Conservation (phyloP, 2,329 filamentous ascomycete genomes). For the Sarocladium kiliense region DNA sequence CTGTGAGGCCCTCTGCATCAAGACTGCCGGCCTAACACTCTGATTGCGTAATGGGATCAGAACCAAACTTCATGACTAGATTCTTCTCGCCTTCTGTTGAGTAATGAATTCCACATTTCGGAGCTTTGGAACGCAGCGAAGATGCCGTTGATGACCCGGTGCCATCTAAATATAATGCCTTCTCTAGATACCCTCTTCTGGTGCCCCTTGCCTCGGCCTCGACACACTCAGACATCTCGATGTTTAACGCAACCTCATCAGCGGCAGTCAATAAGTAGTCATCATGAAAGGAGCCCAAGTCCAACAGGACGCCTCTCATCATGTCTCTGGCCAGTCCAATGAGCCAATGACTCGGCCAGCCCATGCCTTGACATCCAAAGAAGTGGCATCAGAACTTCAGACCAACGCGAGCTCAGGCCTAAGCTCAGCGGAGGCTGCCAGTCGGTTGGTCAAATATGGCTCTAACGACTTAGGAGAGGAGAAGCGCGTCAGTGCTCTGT, state of each 20-base stretch:
- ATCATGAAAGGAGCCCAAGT: constrained; percentile 13
- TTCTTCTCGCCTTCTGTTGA: background rate
- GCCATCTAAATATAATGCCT: background rate
- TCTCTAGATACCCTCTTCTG: too few relatives aligned
- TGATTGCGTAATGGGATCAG: background rate
- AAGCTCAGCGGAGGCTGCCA: constrained; percentile 41
- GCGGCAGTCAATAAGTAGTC: background rate
- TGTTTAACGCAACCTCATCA: background rate
- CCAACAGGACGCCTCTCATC: constrained; percentile 17
- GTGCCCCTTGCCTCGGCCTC: background rate
- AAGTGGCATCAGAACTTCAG: constrained; percentile 47
- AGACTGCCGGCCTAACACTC: too few relatives aligned
- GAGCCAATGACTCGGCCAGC: constrained; percentile 54
- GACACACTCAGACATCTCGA: background rate
- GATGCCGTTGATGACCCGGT: too few relatives aligned
- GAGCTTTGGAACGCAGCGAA: background rate
- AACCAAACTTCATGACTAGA: background rate
- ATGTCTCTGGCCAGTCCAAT: constrained; percentile 37
- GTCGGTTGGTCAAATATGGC: constrained; percentile 49
- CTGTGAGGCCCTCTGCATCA: too few relatives aligned
- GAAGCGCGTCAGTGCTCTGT: constrained; percentile 46
- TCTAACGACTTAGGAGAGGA: constrained; percentile 48
- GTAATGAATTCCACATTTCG: background rate
- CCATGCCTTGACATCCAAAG: constrained; percentile 51
- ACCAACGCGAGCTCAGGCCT: constrained; percentile 51